Percentiles rank a stretch among this genome's conserved stretches.
phyloP scores from a whole-genome alignment of 495 filamentous ascomycete genomes.

The Choiromyces venosus region DNA sequence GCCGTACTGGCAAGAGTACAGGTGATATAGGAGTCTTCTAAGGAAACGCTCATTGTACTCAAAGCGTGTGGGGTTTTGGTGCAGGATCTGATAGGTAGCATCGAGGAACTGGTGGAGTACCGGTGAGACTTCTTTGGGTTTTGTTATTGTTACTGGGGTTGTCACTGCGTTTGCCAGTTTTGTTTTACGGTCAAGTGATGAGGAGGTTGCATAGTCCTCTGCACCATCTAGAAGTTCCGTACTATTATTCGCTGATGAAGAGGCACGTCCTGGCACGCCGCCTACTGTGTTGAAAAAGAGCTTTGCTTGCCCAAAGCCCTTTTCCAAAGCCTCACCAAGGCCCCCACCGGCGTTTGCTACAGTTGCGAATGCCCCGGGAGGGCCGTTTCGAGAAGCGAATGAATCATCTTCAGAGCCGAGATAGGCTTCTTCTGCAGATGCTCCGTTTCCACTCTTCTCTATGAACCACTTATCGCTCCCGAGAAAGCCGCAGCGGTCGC shows the following conservation, averaged over 20 bases:
- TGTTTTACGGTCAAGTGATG: slow-evolving; percentile 28
- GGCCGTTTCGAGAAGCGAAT: slow-evolving; percentile 13
- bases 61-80: slow-evolving; percentile 84
- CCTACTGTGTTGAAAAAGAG: slow-evolving; percentile 67
- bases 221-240: slow-evolving; percentile 30
- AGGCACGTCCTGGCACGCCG: slow-evolving; percentile 33
- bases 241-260: slow-evolving; percentile 12
- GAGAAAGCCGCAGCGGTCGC: slow-evolving; percentile 75
- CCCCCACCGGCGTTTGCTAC: slow-evolving; percentile 45
- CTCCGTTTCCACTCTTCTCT: slow-evolving; percentile 32
- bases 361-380: slow-evolving; percentile 8
- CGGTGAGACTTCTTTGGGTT: slow-evolving; percentile 77
- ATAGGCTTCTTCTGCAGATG: slow-evolving; percentile 24
- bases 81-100: slow-evolving; percentile 81
- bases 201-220: slow-evolving; percentile 9
- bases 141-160: slow-evolving; percentile 34
- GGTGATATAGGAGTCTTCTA: slow-evolving; percentile 81
- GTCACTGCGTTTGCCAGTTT: slow-evolving; percentile 22
- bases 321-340: slow-evolving; percentile 66
- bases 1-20: slow-evolving; percentile 94
- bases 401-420: slow-evolving; percentile 21
- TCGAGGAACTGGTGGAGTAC: slow-evolving; percentile 99
- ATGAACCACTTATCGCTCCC: slow-evolving; percentile 94
- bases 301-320: slow-evolving; percentile 78
- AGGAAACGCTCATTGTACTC: slow-evolving; percentile 97